Percentiles rank a stretch among this genome's conserved stretches.
phyloP scores from a whole-genome alignment of 768 basidiomycete genomes.

The Phylloporus sp. region DNA sequence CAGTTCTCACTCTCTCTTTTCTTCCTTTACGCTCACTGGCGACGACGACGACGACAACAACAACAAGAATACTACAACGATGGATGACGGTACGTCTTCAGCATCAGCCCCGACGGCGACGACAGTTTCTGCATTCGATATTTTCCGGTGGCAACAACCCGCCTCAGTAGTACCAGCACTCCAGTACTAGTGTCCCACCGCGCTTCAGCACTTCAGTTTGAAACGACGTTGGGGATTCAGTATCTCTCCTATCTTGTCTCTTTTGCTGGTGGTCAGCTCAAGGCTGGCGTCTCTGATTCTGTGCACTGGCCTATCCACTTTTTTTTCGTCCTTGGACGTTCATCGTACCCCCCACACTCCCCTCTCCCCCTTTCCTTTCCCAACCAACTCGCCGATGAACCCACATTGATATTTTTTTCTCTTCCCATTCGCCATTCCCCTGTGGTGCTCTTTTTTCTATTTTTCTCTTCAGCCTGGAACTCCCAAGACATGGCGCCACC shows the following conservation, averaged over 20 bases:
- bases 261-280: conserved; percentile 30
- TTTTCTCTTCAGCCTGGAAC: conserved; percentile 65
- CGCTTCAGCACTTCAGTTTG: conserved; percentile 29
- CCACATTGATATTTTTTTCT: conserved; percentile 40
- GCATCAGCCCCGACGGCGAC: conserved; percentile 66
- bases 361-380: conserved; percentile 18
- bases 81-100: conserved; percentile 79
- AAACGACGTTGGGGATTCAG: conserved; percentile 26
- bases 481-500: conserved; percentile 77
- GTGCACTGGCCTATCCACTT: conserved; percentile 6
- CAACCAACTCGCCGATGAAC: conserved; percentile 30
- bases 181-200: conserved; percentile 27
- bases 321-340: conserved; percentile 9
- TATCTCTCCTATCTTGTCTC: conserved; percentile 9
- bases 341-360: conserved; percentile 10
- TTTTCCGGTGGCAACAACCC: conserved; percentile 37
- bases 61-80: conserved; percentile 35
- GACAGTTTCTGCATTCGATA: conserved; percentile 44
- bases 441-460: conserved; percentile 5
- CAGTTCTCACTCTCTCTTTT: neutral
- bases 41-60: conserved; percentile 16
- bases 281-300: conserved; percentile 29
- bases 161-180: conserved; percentile 30
- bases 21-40: conserved; percentile 1
- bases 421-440: conserved; percentile 27